Evolutionary conservation across 495 filamentous ascomycete genomes (phyloP).

Genomic region (Penicillium roqueforti): DNA sequence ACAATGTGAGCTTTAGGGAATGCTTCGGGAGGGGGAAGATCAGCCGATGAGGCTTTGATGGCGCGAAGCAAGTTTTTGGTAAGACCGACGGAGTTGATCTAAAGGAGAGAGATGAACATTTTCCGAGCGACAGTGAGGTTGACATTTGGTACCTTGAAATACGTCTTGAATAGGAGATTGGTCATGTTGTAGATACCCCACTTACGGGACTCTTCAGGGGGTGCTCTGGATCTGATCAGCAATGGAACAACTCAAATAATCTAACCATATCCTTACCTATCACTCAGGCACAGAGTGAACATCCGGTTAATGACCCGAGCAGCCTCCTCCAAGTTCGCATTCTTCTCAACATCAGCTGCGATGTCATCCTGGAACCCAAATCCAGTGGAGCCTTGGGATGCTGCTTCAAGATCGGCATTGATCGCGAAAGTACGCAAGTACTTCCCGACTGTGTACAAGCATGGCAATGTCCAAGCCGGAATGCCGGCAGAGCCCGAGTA

Average conservation of each 20-base stretch:
- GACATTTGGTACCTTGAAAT: constrained; percentile 65
- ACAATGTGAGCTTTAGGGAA: constrained; percentile 89
- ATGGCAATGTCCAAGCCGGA: constrained; percentile 82
- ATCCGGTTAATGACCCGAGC: constrained; percentile 82
- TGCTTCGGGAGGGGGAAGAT: constrained; percentile 67
- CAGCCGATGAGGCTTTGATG: constrained; percentile 64
- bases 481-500: constrained; percentile 63
- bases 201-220: constrained; percentile 86
- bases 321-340: constrained; percentile 82
- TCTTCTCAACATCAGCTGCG: constrained; percentile 63
- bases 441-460: constrained; percentile 77
- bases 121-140: neutral
- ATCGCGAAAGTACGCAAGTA: constrained; percentile 84
- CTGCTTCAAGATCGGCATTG: constrained; percentile 64
- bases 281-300: constrained; percentile 81
- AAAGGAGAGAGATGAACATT: constrained; percentile 8
- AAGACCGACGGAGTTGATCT: constrained; percentile 79
- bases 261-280: constrained; percentile 58
- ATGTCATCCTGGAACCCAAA: constrained; percentile 70
- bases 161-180: constrained; percentile 94
- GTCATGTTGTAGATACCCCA: constrained; percentile 94
- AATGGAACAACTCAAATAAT: constrained; percentile 9
- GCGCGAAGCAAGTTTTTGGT: constrained; percentile 86
- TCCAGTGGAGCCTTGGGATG: constrained; percentile 35
- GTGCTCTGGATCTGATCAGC: constrained; percentile 55